phyloP scores from a whole-genome alignment of 257 asterid genomes.

The Linaria vulgaris region DNA sequence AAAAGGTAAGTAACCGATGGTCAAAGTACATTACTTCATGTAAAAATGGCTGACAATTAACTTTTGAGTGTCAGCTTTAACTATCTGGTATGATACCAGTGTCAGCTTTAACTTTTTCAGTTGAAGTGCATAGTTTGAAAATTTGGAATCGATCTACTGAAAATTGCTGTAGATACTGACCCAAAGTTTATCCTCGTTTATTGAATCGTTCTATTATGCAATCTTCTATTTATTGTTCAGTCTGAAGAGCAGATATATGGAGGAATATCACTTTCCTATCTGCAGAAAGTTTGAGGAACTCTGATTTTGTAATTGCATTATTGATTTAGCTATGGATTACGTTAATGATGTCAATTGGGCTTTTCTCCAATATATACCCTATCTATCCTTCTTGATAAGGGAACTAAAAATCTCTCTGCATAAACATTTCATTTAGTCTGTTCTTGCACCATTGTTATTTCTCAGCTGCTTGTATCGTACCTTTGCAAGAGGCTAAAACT shows the following conservation, averaged over 20 bases:
- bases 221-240: too few species aligned
- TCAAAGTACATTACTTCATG: too few species aligned
- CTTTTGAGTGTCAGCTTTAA: too few species aligned
- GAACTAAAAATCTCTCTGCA: not conserved
- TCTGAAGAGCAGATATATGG: not conserved
- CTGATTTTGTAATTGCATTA: not conserved
- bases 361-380: not conserved
- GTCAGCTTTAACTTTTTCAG: not conserved
- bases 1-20: not conserved
- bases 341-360: not conserved
- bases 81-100: not conserved
- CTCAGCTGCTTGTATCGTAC: slow-evolving; percentile 5
- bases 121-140: not conserved
- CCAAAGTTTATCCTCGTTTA: too few species aligned
- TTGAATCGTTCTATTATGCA: too few species aligned
- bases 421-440: slow-evolving; percentile 13
- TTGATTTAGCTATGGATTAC: not conserved
- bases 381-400: too few species aligned
- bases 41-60: too few species aligned
- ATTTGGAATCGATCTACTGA: not conserved
- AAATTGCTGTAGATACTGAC: not conserved
- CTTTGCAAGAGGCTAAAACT: slow-evolving; percentile 17
- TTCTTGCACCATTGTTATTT: not conserved
- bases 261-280: not conserved
- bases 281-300: slow-evolving; percentile 11